phyloP scores from a whole-genome alignment of 331 rosid species.

The Rosa hybrid region DNA sequence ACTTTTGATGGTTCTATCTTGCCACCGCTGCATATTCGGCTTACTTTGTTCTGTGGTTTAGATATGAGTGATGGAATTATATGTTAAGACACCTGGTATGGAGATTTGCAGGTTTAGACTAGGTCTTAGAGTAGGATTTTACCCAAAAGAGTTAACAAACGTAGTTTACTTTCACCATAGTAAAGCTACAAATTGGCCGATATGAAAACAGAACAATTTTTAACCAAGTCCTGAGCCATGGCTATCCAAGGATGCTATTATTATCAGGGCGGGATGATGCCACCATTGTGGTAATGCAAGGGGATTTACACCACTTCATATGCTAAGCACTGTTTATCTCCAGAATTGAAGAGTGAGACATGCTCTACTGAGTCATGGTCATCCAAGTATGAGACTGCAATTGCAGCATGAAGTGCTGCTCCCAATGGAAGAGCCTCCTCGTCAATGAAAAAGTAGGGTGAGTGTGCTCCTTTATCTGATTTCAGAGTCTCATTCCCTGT shows the following conservation, averaged over 20 bases:
- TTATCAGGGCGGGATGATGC: neutral
- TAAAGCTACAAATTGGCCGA: neutral
- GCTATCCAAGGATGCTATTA: slow-evolving; percentile 24
- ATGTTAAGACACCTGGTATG: neutral
- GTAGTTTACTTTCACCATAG: neutral
- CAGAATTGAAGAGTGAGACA: slow-evolving; percentile 11
- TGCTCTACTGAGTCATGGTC: neutral
- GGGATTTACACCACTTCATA: neutral
- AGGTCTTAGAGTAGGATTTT: neutral
- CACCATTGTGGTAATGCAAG: neutral
- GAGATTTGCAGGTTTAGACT: neutral
- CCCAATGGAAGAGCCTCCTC: slow-evolving; percentile 45
- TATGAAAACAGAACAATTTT: neutral
- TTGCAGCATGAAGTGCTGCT: slow-evolving; percentile 42
- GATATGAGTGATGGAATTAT: neutral
- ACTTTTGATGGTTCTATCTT: too few species aligned
- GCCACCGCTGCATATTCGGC: neutral
- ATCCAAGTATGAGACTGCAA: slow-evolving; percentile 36
- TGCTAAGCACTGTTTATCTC: neutral
- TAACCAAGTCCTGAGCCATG: slow-evolving; percentile 15
- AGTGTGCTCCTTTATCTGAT: slow-evolving; percentile 27
- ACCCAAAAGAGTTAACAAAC: neutral
- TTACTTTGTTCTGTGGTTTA: neutral
- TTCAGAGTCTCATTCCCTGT: slow-evolving; percentile 30
- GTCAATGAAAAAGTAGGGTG: slow-evolving; percentile 41